Conservation (phyloP, 2,329 filamentous ascomycete species). For the Clarireedia sp. region DNA sequence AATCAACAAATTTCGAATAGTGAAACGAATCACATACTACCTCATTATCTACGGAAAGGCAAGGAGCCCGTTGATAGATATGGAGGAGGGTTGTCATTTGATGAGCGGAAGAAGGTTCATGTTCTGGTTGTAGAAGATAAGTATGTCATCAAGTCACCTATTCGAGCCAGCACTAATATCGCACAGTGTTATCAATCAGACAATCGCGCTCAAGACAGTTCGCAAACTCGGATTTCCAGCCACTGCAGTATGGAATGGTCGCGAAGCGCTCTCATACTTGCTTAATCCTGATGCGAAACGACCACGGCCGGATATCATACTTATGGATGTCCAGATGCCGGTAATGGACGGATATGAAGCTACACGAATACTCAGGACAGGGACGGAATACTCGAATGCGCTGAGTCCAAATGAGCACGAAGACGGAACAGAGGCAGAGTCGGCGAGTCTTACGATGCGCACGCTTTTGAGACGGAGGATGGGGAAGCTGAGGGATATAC, state of each 20-base stretch:
- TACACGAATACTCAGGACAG: slow-evolving; percentile 38
- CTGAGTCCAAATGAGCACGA: not conserved
- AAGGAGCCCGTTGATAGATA: not conserved
- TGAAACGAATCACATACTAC: slow-evolving; percentile 3
- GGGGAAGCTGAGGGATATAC: slow-evolving; percentile 31
- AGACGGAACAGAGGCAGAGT: slow-evolving; percentile 14
- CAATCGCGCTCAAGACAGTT: slow-evolving; percentile 21
- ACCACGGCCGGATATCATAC: slow-evolving; percentile 19
- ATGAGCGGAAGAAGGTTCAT: slow-evolving; percentile 15
- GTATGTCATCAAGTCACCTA: slow-evolving; percentile 9
- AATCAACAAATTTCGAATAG: slow-evolving; percentile 15
- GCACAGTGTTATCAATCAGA: slow-evolving; percentile 22
- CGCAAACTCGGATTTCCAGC: slow-evolving; percentile 21
- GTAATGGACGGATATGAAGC: slow-evolving; percentile 43
- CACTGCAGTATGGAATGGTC: slow-evolving; percentile 23
- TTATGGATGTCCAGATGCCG: slow-evolving; percentile 47
- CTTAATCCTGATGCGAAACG: slow-evolving; percentile 12
- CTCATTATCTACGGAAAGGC: not conserved
- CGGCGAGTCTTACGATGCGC: not conserved
- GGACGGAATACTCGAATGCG: slow-evolving; percentile 7
- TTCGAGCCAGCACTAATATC: not conserved
- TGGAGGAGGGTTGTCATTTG: not conserved
- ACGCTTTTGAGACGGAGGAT: slow-evolving; percentile 13
- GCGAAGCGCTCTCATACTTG: slow-evolving; percentile 22
- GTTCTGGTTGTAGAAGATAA: slow-evolving; percentile 24